Conservation (phyloP, 305 asterid genomes). For the Fraxinus xanthoxyloides region DNA sequence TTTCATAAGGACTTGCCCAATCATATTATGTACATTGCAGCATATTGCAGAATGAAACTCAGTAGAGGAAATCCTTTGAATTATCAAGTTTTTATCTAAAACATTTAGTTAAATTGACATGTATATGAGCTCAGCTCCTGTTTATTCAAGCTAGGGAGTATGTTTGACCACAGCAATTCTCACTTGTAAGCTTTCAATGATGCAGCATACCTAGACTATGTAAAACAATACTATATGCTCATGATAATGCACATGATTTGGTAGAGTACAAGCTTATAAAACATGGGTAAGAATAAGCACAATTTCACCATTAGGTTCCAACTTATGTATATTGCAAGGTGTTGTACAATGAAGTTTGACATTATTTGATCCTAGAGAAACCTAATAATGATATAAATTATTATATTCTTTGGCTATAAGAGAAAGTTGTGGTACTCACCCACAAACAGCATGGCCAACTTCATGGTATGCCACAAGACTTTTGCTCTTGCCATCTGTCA, state of each 20-base stretch:
- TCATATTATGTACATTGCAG: background rate
- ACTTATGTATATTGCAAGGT: background rate
- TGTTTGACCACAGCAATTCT: background rate
- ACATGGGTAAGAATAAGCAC: background rate
- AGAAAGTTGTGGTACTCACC: conserved; percentile 44
- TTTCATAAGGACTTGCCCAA: background rate
- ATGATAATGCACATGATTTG: background rate
- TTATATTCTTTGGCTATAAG: background rate
- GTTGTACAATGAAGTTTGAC: background rate
- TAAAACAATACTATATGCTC: background rate
- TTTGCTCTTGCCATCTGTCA: conserved; percentile 99
- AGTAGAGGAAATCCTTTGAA: background rate
- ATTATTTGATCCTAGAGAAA: background rate
- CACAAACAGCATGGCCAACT: conserved; percentile 97
- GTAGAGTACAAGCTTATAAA: background rate
- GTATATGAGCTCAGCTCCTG: background rate
- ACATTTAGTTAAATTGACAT: background rate
- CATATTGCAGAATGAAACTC: background rate
- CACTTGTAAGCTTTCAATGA: background rate
- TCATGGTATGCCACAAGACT: conserved; percentile 96
- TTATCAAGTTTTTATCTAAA: background rate
- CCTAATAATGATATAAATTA: background rate
- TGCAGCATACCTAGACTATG: background rate
- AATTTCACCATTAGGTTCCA: background rate
- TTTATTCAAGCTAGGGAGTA: background rate